phyloP scores from a whole-genome alignment of 1,284 basidiomycete genomes.

The Cryptococcus hybrid region DNA sequence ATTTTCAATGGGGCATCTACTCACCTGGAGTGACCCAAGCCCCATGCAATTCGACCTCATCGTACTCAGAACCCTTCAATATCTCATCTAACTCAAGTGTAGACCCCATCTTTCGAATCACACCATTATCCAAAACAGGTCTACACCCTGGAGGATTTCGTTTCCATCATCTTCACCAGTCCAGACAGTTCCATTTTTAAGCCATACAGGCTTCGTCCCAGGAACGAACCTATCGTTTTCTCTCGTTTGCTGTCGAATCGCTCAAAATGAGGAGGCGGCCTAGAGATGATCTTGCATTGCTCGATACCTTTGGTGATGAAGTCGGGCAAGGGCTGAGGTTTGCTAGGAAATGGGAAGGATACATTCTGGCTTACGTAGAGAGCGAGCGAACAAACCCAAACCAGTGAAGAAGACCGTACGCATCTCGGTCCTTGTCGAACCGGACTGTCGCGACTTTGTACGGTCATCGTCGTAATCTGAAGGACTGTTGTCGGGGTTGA shows the following conservation, averaged over 20 bases:
- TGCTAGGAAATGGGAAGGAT: conserved; percentile 26
- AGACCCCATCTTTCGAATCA: conserved; percentile 50
- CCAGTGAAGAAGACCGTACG: background rate
- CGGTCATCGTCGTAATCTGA: background rate
- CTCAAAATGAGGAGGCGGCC: conserved; percentile 24
- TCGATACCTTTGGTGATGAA: conserved; percentile 39
- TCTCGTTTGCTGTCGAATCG: conserved; percentile 53
- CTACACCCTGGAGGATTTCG: conserved; percentile 58
- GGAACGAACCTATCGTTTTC: conserved; percentile 67
- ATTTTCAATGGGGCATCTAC: background rate
- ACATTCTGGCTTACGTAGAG: conserved; percentile 3
- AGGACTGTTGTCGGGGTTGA: background rate
- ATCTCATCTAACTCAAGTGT: conserved; percentile 19
- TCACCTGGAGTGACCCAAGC: conserved; percentile 54
- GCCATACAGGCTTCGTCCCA: conserved; percentile 64
- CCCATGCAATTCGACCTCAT: conserved; percentile 49
- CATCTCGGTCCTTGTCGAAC: background rate
- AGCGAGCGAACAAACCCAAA: background rate
- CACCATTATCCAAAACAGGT: conserved; percentile 52
- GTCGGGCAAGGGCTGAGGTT: conserved; percentile 18
- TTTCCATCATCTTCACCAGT: conserved; percentile 65
- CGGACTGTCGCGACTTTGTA: background rate
- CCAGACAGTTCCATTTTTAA: conserved; percentile 77
- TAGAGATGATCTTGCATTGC: conserved; percentile 36
- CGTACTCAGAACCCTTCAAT: conserved; percentile 14